Evolutionary conservation across 345 rosid genomes (phyloP), one percentile per base, ranked within the genome.

Genomic region (Angophora floribunda): DNA sequence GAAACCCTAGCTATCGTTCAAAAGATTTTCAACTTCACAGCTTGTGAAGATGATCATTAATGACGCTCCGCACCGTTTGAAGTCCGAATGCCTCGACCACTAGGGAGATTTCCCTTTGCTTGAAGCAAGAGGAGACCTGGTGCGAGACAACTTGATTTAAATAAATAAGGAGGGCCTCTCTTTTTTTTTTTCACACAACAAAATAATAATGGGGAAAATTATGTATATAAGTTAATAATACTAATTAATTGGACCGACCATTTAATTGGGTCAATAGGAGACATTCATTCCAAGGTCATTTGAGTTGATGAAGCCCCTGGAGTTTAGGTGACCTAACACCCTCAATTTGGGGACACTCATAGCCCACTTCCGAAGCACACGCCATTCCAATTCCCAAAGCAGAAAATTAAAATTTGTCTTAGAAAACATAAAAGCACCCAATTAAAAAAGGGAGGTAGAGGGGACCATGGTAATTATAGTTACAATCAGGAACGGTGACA

Each of bases 401-500:
- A 19, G 17, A 36, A 36, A 55, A 22, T 55, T 1, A 55, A 36
- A 36, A 9, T 36, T 70, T 36, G 80, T 36, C 80, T 70, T 70
- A 36, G 47, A 70, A 36, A 70, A 70, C 47, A 3, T 70, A 8
- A 17, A 36, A 32, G 79, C 75, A 63, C 36, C 41, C 14, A 55
- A 16, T 7, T 28, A 28, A 70, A 16, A 32, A 10, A 24, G 28
- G n/a, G 41, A 36, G 41, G 41, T n/a, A 45, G 1, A 19, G 21
- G 59, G 28, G 61, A 1, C 45, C 79, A 5, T 9, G 1, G 13
- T 13, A 9, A 75, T 63, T n/a, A 13, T 75, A 36, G 13, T 70
- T 9, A 13, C 1, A 2, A 1, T 36, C 32, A 16, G 24, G 13
- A 32, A 41, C 12, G 4, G 9, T 13, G 0, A 1, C 45, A 0